phyloP scores from a whole-genome alignment of 2,329 filamentous ascomycete species.

The Didymella pomorum region DNA sequence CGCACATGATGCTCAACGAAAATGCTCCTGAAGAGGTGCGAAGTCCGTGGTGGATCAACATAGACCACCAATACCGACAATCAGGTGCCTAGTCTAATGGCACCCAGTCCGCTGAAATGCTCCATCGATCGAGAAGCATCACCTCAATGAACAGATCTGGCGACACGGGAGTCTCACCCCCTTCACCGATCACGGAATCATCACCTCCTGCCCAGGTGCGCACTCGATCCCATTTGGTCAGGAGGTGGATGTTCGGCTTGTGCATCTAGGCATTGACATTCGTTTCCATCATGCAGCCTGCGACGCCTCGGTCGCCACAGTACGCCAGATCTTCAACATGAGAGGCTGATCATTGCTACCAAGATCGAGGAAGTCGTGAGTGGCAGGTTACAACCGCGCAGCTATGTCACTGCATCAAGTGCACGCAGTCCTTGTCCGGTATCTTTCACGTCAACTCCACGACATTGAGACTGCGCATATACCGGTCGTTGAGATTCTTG shows the following conservation, averaged over 20 bases:
- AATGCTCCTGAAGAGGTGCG: neutral
- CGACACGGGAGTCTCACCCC: neutral
- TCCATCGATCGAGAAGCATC: neutral
- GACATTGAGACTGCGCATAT: neutral
- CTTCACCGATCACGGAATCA: neutral
- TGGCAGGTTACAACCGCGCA: neutral
- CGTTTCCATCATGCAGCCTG: neutral
- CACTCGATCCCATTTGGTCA: neutral
- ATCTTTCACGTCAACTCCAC: neutral
- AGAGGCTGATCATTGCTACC: neutral
- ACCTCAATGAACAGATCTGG: neutral
- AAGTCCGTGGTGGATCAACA: neutral
- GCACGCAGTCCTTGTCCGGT: neutral
- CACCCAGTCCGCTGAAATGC: neutral
- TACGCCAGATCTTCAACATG: neutral
- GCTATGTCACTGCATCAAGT: neutral
- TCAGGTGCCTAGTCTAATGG: neutral
- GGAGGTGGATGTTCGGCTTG: neutral
- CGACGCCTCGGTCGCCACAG: neutral
- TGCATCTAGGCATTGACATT: neutral
- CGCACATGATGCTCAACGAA: constrained; percentile 1
- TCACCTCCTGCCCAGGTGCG: too few relatives aligned
- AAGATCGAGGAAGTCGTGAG: neutral
- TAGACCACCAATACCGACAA: neutral
- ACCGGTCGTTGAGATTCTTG: neutral